A percentile compares a stretch with the other conserved stretches of the same genome.
These are phyloP conservation scores for Penicillium hordei DNA, from an alignment of 2,329 filamentous ascomycete genomes.

Conservation along the genomic window DNA sequence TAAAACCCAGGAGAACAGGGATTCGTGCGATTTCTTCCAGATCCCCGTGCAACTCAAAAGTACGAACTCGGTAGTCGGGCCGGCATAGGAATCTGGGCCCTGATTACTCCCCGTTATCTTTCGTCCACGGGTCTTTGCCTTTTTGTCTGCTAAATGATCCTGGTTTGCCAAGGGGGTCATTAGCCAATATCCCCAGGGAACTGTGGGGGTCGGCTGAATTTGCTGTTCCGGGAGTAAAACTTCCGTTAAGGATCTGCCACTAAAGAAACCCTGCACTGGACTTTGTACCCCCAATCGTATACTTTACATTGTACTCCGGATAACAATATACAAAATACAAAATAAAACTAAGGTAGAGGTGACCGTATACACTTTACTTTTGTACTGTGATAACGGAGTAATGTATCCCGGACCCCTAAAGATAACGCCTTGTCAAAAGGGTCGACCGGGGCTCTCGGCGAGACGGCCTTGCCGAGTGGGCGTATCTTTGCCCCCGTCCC, in stretches of 20 bases:
- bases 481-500: conserved; percentile 21
- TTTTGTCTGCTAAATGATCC: not conserved
- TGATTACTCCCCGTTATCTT: not conserved
- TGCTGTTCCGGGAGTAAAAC: not conserved
- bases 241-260: conserved; percentile 23
- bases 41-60: not conserved
- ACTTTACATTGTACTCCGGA: not conserved
- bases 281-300: not conserved
- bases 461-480: conserved; percentile 14
- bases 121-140: not conserved
- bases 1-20: not conserved
- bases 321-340: not conserved
- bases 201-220: conserved; percentile 8
- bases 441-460: not conserved
- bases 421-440: conserved; percentile 9
- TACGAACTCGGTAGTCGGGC: not conserved
- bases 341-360: no score
- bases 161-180: not conserved
- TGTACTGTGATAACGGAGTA: not conserved
- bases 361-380: not conserved
- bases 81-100: not conserved
- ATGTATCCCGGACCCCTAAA: not conserved
- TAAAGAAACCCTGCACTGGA: conserved; percentile 16
- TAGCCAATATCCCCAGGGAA: not conserved
- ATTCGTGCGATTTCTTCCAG: conserved; percentile 2